Percentiles rank a stretch among this genome's conserved stretches.
Conservation (phyloP, 2,329 filamentous ascomycete species). For the Clonostachys chloroleuca region DNA sequence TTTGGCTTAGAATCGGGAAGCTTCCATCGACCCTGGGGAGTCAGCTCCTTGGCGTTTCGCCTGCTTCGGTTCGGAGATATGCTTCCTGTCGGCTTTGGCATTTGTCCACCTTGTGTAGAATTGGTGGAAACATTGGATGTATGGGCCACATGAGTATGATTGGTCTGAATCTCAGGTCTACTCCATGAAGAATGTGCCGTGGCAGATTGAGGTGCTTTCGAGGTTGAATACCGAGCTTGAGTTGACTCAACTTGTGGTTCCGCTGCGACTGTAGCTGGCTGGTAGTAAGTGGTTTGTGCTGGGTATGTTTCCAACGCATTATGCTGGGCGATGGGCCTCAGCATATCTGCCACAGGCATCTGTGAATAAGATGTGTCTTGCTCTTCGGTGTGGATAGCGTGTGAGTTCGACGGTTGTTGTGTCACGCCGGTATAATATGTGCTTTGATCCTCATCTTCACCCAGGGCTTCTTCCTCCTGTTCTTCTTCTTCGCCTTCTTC, state of each 20-base stretch:
- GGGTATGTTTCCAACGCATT: too few species aligned
- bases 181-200: not conserved
- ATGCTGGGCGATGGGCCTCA: slow-evolving; percentile 1
- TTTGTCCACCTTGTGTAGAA: not conserved
- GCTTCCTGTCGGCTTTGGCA: not conserved
- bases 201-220: not conserved
- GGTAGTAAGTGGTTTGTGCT: too few species aligned
- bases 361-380: slow-evolving; percentile 1
- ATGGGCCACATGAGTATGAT: not conserved
- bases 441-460: not conserved
- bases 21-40: too few species aligned
- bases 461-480: slow-evolving; percentile 7
- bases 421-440: not conserved
- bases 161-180: not conserved
- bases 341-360: slow-evolving; percentile 6
- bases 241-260: slow-evolving; percentile 1
- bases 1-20: slow-evolving; percentile 3
- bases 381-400: not conserved
- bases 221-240: not conserved
- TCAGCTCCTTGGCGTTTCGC: too few species aligned
- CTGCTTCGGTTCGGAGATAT: not conserved
- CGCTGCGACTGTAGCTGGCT: slow-evolving; percentile 1
- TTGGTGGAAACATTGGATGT: not conserved
- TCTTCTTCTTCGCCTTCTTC: slow-evolving; percentile 8
- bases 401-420: not conserved